Evolutionary conservation across 805 yeast species (phyloP).

Genomic region (Spathaspora arborariae): DNA sequence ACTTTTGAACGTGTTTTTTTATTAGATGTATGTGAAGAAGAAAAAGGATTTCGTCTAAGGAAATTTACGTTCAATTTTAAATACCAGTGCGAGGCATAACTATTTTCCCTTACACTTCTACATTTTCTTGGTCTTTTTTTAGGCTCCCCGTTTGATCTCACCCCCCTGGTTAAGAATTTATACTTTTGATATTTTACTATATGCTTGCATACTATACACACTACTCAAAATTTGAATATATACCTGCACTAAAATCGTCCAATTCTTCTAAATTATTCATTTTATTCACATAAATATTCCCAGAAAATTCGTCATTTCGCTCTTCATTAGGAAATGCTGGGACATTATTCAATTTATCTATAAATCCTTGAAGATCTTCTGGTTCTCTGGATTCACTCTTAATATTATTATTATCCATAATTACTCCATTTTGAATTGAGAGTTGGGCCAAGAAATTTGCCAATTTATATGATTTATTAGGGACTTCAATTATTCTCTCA

Average conservation of each 20-base stretch:
- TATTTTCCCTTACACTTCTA: too few species aligned
- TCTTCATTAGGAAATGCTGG: slow-evolving; percentile 8
- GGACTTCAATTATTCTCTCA: slow-evolving; percentile 15
- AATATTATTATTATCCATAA: slow-evolving; percentile 42
- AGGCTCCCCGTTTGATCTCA: background rate
- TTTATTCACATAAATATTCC: slow-evolving; percentile 35
- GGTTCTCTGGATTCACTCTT: slow-evolving; percentile 9
- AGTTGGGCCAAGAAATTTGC: slow-evolving; percentile 70
- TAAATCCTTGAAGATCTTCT: slow-evolving; percentile 11
- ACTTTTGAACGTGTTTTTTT: background rate
- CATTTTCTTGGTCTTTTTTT: too few species aligned
- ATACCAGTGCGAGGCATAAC: background rate
- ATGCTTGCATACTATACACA: background rate
- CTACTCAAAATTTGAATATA: slow-evolving; percentile 71
- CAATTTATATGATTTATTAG: slow-evolving; percentile 37
- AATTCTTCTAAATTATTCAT: slow-evolving; percentile 50
- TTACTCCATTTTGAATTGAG: slow-evolving; percentile 58
- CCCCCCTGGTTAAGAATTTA: background rate
- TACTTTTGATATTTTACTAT: background rate
- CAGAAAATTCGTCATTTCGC: slow-evolving; percentile 20
- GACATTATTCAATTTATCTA: slow-evolving; percentile 6
- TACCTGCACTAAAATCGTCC: slow-evolving; percentile 86
- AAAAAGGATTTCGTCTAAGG: too few species aligned
- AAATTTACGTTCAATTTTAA: too few species aligned
- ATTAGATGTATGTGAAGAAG: too few species aligned